Conservation (phyloP, 2,329 filamentous ascomycete species). For the Tympanopsis confertula region DNA sequence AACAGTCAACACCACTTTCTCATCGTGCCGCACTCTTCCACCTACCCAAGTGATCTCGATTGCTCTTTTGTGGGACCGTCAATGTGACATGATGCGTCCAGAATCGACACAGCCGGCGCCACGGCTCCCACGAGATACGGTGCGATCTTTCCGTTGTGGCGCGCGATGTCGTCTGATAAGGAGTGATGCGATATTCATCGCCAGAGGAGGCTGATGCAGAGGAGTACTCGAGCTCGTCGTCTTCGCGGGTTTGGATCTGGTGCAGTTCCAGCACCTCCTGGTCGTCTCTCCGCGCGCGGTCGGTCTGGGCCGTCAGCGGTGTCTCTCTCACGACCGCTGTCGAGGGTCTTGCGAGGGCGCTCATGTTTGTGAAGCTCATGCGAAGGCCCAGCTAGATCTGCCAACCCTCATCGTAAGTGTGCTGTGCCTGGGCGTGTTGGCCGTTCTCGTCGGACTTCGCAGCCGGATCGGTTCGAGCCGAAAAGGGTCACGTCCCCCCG, state of each 20-base stretch:
- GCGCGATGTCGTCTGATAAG: constrained; percentile 11
- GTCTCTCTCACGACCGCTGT: no score
- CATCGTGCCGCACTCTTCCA: constrained; percentile 1
- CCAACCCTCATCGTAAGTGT: no score
- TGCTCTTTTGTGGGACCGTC: constrained; percentile 22
- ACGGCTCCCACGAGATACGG: neutral
- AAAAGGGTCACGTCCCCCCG: no score
- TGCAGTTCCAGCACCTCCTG: neutral
- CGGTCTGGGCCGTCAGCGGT: no score
- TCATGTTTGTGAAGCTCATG: no score
- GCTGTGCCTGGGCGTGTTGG: no score
- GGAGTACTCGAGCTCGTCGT: constrained; percentile 4
- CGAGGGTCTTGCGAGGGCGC: no score
- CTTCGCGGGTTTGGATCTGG: neutral
- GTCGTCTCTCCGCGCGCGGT: no score
- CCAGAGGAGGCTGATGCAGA: constrained; percentile 17
- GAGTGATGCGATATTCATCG: constrained; percentile 14
- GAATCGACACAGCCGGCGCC: neutral
- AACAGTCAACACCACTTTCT: neutral
- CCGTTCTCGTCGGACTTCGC: no score
- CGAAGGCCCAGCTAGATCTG: no score
- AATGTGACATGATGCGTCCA: constrained; percentile 15
- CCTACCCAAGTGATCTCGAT: constrained; percentile 26
- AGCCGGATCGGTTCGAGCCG: no score
- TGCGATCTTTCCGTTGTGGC: constrained; percentile 3